Evolutionary conservation across 805 yeast genomes (phyloP).

Genomic region (Hanseniaspora occidentalis): DNA sequence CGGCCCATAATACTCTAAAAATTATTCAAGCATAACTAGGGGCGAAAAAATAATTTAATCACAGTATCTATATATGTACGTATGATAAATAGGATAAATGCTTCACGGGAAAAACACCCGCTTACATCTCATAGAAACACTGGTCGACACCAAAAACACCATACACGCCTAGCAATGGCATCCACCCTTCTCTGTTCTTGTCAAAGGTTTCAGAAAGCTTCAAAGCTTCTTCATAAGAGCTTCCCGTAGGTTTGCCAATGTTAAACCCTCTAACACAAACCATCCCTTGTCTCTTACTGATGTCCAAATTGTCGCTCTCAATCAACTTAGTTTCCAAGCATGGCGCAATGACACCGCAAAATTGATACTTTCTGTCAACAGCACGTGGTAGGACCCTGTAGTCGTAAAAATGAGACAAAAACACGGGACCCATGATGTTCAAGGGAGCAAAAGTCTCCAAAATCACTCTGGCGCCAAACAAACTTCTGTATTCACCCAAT

Average conservation of each 20-base stretch:
- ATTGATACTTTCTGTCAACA: constrained; percentile 21
- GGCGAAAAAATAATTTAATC: too few relatives aligned
- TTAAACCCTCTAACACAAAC: constrained; percentile 51
- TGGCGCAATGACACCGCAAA: constrained; percentile 47
- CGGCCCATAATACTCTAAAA: too few relatives aligned
- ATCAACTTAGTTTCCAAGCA: constrained; percentile 47
- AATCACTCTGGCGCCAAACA: constrained; percentile 38
- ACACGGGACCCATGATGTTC: constrained; percentile 40
- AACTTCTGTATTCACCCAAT: constrained; percentile 32
- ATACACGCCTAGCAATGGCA: constrained; percentile 36
- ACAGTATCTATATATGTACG: too few relatives aligned
- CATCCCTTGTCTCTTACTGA: constrained; percentile 34
- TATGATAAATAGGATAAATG: constrained; percentile 3
- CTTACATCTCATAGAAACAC: constrained; percentile 39
- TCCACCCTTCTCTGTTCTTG: constrained; percentile 37
- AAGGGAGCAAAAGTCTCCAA: constrained; percentile 32
- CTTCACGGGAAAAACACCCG: background rate
- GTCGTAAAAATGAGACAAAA: constrained; percentile 49
- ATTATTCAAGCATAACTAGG: too few relatives aligned
- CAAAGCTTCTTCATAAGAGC: constrained; percentile 21
- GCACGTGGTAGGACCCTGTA: constrained; percentile 34
- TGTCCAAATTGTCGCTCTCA: constrained; percentile 20
- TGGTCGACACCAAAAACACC: constrained; percentile 66
- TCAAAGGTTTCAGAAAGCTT: constrained; percentile 21
- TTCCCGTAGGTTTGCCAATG: constrained; percentile 38